These are phyloP conservation scores for Claviceps arundinis DNA, from an alignment of 2,329 filamentous ascomycete species.

Conservation along the genomic window DNA sequence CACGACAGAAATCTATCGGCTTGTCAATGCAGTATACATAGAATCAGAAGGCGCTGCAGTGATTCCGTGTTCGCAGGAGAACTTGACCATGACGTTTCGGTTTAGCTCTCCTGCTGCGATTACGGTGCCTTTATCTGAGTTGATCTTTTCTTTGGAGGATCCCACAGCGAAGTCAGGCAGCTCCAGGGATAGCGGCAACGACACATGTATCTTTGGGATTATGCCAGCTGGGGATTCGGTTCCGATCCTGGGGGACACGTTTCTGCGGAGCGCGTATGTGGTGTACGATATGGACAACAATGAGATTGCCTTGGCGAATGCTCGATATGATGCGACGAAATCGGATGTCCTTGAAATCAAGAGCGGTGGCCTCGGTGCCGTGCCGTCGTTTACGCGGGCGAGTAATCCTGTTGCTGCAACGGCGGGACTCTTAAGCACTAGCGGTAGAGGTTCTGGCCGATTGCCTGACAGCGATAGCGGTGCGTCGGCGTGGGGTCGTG, in stretches of 20 bases:
- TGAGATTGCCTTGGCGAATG: constrained; percentile 56
- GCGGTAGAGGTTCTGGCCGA: background rate
- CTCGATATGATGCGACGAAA: constrained; percentile 40
- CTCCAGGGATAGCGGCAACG: constrained; percentile 38
- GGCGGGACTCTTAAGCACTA: background rate
- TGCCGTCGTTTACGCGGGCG: constrained; percentile 16
- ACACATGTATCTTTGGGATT: constrained; percentile 56
- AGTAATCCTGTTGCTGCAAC: constrained; percentile 35
- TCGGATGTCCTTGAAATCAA: constrained; percentile 42
- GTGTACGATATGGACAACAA: constrained; percentile 64
- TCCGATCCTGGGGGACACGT: constrained; percentile 60
- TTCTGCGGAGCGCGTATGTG: constrained; percentile 60
- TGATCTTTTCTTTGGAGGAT: constrained; percentile 40
- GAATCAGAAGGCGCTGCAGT: constrained; percentile 40
- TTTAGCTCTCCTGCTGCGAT: constrained; percentile 40
- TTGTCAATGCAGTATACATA: constrained; percentile 47
- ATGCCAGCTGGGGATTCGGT: constrained; percentile 40
- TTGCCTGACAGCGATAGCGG: background rate
- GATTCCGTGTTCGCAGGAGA: constrained; percentile 40
- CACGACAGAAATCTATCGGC: constrained; percentile 39
- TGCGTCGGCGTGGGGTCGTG: background rate
- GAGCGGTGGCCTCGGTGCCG: constrained; percentile 22
- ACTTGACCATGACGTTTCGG: constrained; percentile 32
- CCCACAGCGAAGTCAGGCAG: constrained; percentile 25
- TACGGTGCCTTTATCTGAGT: constrained; percentile 42